Evolutionary conservation across 257 asterid genomes (phyloP).

Genomic region (Apocynum venetum): DNA sequence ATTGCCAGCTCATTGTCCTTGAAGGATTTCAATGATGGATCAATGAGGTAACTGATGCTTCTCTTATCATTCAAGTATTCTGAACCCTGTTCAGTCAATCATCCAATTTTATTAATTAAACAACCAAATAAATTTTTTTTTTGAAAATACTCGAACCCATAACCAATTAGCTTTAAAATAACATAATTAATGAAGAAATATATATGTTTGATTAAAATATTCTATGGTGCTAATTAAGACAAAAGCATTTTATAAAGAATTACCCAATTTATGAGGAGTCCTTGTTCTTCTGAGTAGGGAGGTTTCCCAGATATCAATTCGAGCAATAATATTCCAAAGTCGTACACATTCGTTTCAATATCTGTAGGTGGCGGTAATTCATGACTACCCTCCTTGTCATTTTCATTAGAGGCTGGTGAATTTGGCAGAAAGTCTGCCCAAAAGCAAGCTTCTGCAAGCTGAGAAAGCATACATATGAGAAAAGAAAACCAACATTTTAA

Average conservation of each 20-base stretch:
- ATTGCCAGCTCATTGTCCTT: constrained; percentile 57
- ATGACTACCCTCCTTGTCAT: constrained; percentile 44
- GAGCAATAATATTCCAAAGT: constrained; percentile 68
- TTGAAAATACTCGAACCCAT: too few species aligned
- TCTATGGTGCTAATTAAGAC: too few species aligned
- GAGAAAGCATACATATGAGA: background rate
- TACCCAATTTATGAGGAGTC: constrained; percentile 64
- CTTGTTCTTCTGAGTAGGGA: constrained; percentile 56
- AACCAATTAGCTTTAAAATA: too few species aligned
- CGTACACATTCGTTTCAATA: constrained; percentile 56
- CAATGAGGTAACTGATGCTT: constrained; percentile 40
- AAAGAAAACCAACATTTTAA: too few species aligned
- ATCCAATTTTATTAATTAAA: too few species aligned
- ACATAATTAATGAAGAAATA: too few species aligned
- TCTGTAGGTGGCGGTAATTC: constrained; percentile 51
- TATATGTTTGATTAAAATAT: too few species aligned
- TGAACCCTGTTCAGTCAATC: constrained; percentile 37
- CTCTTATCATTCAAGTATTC: constrained; percentile 48
- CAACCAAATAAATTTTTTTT: too few species aligned
- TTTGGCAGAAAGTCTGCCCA: constrained; percentile 60
- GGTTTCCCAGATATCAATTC: constrained; percentile 73
- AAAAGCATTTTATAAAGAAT: background rate
- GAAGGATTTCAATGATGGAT: constrained; percentile 61
- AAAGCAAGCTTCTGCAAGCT: constrained; percentile 61
- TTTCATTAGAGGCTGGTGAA: constrained; percentile 41